A percentile compares a stretch with the other conserved stretches of the same genome.
phyloP scores from a whole-genome alignment of 2,329 filamentous ascomycete species.

The Trichoderma afroharzianum region DNA sequence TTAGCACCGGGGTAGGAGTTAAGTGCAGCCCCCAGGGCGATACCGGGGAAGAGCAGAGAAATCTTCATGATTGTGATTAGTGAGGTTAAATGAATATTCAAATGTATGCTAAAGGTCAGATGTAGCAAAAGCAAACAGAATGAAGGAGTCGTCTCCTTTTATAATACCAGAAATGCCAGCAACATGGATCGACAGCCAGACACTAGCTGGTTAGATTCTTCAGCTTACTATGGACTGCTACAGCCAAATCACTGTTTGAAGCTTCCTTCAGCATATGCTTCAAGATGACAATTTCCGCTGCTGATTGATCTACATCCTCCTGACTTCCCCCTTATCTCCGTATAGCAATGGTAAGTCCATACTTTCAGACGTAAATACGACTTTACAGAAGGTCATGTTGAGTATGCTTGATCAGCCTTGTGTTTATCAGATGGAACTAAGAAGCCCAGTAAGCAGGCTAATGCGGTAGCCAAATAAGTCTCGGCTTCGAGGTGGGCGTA shows the following conservation, averaged over 20 bases:
- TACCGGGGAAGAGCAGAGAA: background rate
- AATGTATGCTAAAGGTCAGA: background rate
- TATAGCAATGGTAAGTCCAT: background rate
- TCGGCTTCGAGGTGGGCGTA: background rate
- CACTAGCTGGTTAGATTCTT: background rate
- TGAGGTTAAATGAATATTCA: background rate
- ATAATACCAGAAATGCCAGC: background rate
- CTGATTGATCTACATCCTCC: background rate
- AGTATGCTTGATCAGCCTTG: background rate
- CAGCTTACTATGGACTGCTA: background rate
- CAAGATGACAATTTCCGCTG: background rate
- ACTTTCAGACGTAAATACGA: background rate
- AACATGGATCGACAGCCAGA: background rate
- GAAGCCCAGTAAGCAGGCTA: background rate
- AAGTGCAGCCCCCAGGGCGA: background rate
- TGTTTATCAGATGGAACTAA: background rate
- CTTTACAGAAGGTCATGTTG: background rate
- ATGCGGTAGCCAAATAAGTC: background rate
- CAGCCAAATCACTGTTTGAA: background rate
- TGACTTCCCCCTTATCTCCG: background rate
- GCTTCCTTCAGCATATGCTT: background rate
- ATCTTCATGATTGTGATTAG: background rate
- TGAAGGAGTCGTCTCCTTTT: background rate
- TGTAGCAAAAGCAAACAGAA: background rate
- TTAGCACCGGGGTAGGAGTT: background rate